These are phyloP conservation scores for Cercospora citrullina DNA, from an alignment of 2,329 filamentous ascomycete genomes.

Conservation along the genomic window DNA sequence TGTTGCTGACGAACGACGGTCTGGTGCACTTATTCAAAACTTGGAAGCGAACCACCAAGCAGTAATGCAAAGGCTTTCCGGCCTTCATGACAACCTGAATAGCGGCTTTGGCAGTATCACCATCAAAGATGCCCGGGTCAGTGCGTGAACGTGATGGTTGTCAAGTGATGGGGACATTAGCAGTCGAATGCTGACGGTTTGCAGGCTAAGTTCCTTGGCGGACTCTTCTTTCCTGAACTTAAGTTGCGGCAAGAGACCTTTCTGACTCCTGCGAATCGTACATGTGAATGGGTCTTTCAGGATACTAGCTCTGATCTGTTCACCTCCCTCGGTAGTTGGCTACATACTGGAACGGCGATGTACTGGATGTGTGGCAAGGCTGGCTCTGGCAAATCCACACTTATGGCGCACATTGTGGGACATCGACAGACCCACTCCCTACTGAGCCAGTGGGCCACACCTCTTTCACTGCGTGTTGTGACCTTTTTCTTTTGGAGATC, in stretches of 20 bases:
- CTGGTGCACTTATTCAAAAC: not conserved
- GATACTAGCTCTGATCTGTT: not conserved
- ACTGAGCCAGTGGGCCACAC: not conserved
- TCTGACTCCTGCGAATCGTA: not conserved
- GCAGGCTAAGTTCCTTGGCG: not conserved
- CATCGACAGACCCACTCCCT: not conserved
- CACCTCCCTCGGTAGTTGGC: not conserved
- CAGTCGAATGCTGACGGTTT: not conserved
- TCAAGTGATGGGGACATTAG: not conserved
- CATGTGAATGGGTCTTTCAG: not conserved
- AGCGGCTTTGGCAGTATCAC: not conserved
- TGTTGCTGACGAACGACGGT: not conserved
- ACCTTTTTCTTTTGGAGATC: constrained; percentile 24
- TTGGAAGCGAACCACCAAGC: not conserved
- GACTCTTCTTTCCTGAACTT: not conserved
- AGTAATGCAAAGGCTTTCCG: not conserved
- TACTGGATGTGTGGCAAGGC: constrained; percentile 19
- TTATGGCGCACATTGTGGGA: constrained; percentile 15
- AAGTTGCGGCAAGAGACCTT: not conserved
- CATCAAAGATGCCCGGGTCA: not conserved
- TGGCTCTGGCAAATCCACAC: constrained; percentile 21
- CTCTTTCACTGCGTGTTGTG: not conserved
- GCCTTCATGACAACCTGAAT: not conserved
- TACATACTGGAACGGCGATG: not conserved
- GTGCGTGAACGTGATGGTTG: not conserved